These are phyloP conservation scores for Athelia psychrophila DNA, from an alignment of 1,284 basidiomycete genomes.

Conservation along the genomic window DNA sequence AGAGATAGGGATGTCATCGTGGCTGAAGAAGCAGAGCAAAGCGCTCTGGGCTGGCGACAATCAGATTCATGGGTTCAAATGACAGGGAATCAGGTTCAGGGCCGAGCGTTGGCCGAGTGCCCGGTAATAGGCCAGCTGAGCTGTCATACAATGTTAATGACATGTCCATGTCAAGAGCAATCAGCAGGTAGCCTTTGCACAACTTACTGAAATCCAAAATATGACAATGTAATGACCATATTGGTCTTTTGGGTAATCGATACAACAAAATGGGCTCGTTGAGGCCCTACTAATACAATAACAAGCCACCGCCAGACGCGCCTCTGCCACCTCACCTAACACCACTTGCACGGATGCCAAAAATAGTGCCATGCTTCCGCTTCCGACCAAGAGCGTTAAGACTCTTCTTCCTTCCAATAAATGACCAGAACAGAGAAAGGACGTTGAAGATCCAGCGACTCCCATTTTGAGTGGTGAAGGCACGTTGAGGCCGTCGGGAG, in stretches of 20 bases:
- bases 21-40: neutral
- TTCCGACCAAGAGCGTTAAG: neutral
- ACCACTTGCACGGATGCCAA: slow-evolving; percentile 3
- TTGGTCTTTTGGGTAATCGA: no score
- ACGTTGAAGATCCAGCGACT: slow-evolving; percentile 61
- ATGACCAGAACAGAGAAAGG: slow-evolving; percentile 28
- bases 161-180: no score
- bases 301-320: slow-evolving; percentile 2
- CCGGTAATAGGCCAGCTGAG: no score
- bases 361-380: neutral
- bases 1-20: neutral
- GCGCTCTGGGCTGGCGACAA: no score
- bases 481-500: slow-evolving; percentile 75
- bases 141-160: no score
- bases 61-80: no score
- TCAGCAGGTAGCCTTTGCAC: no score
- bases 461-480: slow-evolving; percentile 53
- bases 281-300: slow-evolving; percentile 28
- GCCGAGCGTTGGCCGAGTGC: no score
- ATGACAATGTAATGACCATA: no score
- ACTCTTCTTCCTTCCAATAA: slow-evolving; percentile 12
- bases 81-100: no score
- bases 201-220: no score
- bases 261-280: slow-evolving; percentile 28
- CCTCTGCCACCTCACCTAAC: neutral